These are phyloP conservation scores for Podospora sp. DNA, from an alignment of 495 filamentous ascomycete genomes.

Conservation along the genomic window DNA sequence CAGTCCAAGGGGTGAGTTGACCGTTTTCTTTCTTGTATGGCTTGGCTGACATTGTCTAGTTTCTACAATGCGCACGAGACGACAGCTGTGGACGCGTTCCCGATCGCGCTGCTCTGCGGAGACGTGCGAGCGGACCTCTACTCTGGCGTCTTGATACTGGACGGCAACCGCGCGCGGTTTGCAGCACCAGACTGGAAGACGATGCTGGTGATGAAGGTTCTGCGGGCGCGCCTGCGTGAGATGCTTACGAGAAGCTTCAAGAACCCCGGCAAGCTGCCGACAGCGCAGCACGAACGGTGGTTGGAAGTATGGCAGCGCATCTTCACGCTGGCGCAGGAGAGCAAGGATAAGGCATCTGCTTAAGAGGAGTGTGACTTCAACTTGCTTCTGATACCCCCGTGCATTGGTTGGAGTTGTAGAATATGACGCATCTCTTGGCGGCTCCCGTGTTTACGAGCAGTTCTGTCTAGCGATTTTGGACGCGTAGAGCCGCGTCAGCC, in stretches of 20 bases:
- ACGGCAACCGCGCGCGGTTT: constrained; percentile 87
- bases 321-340: constrained; percentile 43
- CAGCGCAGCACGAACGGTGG: constrained; percentile 70
- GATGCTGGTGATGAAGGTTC: constrained; percentile 78
- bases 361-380: background rate
- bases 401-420: background rate
- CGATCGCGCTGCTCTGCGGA: constrained; percentile 81
- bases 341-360: constrained; percentile 27
- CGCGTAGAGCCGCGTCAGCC: background rate
- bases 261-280: constrained; percentile 69
- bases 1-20: constrained; percentile 71
- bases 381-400: background rate
- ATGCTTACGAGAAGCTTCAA: constrained; percentile 71
- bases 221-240: constrained; percentile 69
- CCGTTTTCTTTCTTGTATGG: background rate
- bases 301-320: constrained; percentile 67
- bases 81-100: constrained; percentile 75
- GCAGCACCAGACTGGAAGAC: constrained; percentile 86
- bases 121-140: constrained; percentile 87
- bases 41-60: constrained; percentile 34
- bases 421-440: background rate
- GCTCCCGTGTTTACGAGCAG: background rate
- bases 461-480: background rate
- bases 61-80: constrained; percentile 91
- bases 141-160: constrained; percentile 80